Evolutionary conservation across 2,329 filamentous ascomycete species (phyloP).

Genomic region (Fusarium tupiense): DNA sequence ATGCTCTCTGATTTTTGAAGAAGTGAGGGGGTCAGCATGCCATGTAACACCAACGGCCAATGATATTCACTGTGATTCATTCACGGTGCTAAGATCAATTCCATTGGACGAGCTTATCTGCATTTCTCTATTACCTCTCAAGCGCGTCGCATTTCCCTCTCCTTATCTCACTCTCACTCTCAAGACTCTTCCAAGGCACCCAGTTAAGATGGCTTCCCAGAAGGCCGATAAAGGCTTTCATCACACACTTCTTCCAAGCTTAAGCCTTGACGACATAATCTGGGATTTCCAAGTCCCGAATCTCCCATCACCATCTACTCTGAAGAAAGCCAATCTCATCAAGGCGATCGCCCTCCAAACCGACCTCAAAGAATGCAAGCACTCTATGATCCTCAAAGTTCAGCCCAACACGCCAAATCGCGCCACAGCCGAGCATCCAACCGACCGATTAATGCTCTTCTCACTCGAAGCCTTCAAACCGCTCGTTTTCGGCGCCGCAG

Average conservation of each 20-base stretch:
- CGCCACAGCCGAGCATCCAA: background rate
- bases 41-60: background rate
- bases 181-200: background rate
- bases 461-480: background rate
- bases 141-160: rapidly evolving
- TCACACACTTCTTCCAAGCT: background rate
- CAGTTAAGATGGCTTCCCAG: rapidly evolving
- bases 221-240: background rate
- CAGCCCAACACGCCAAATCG: background rate
- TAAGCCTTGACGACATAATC: background rate
- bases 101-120: background rate
- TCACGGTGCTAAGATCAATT: background rate
- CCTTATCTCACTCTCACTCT: no score
- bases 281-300: background rate
- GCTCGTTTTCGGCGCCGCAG: background rate
- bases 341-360: background rate
- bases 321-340: background rate
- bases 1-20: rapidly evolving
- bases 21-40: conserved; percentile 3
- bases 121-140: background rate
- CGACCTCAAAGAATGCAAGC: background rate
- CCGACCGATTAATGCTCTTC: background rate
- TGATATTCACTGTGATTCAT: background rate
- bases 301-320: background rate
- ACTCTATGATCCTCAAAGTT: background rate